Base-by-base conservation (phyloP, 495 filamentous ascomycete species). In the Polyplosphaeria fusca region DNA sequence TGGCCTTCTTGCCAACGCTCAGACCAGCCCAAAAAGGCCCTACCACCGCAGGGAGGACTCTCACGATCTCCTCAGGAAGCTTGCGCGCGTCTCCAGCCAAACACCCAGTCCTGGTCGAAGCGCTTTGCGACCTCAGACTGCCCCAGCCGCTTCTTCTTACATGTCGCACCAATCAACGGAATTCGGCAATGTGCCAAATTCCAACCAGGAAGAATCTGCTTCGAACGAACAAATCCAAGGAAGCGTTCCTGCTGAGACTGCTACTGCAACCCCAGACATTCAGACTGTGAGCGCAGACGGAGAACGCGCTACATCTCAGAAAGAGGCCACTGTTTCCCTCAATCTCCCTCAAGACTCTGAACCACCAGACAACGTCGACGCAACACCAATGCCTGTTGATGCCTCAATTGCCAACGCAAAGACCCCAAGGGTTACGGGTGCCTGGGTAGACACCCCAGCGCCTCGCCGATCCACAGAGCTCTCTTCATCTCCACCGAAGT, bases 1-100 rank as follows among this genome's bases (percentile, higher is more conserved):
- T 1, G 45, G 52, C 20, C 38, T 66, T 7, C 56, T 60, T 37
- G 59, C 66, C 12, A 60, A 67, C 24, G 67, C 53, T 2, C 52
- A 67, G 41, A 52, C 54, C 30, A 47, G 30, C 25, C 26, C 54
- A 12, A 41, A 63, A 41, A 52, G 68, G 19, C 65, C 71, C 4
- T 45, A 27, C 4, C 64, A 71, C 41, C 38, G 55, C 9, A 63
- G 71, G 50, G 75, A 80, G 45, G 86, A 88, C 61, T 87, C 87
- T 0, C 79, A 79, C 27, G 82, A 86, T 49, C 68, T 89, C 27
- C 74, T 89, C 54, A 79, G 79, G 44, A 79, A 75, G 47, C 73
- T 91, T 5, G 82, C 85, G 2, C 74, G 82, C 63, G 78, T 79
- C 18, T 79, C 83, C 19, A 86, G 79, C 61, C 73, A 16, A 14